Evolutionary conservation across 139 green algal genomes (phyloP), one percentile per base, ranked within the genome.

Genomic region (Volvox africanus): DNA sequence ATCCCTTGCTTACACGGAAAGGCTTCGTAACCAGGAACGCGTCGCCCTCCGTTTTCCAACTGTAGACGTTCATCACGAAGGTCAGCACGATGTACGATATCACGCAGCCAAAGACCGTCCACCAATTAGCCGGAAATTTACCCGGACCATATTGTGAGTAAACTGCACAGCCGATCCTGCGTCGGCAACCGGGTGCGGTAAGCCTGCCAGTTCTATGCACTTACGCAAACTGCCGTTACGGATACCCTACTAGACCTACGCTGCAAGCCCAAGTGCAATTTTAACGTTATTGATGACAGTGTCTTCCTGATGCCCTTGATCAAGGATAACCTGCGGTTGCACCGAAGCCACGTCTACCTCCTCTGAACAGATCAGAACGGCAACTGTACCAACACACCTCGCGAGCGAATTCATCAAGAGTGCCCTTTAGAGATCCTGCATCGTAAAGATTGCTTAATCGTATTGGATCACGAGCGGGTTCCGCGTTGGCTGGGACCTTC

Each of bases 81-180:
- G 95, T 97, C 28, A 97, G 87, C 32, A 94, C 32, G 14, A 91
- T 35, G 89, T 98, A 98, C 18, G 80, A 71, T 1, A 93, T 77
- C 18, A 98, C 93, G 71, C 97, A 98, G 61, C 55, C 78, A 11
- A 94, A 83, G 32, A 98, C 90, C 17, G 92, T 76, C 86, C 82
- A 94, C 89, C 92, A 96, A 87, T 94, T 96, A 37, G 79, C 92
- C 0, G 95, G 96, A 55, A 96, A 94, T 91, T 98, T 97, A 30
- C 93, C 93, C 0, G 95, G 95, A 32, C 95, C 97, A 89, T 98
- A 98, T 84, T 98, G 97, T 1, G 95, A 93, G n/a, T 97, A 91
- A 44, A 95, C 62, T 11, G 96, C 97, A 3, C 95, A 44, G 0
- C 24, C 91, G 75, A 96, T 96, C 50, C 96, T 98, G 95, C 82